These are phyloP conservation scores for Thielaviopsis ethacetica DNA, from an alignment of 2,329 filamentous ascomycete species.

Conservation along the genomic window DNA sequence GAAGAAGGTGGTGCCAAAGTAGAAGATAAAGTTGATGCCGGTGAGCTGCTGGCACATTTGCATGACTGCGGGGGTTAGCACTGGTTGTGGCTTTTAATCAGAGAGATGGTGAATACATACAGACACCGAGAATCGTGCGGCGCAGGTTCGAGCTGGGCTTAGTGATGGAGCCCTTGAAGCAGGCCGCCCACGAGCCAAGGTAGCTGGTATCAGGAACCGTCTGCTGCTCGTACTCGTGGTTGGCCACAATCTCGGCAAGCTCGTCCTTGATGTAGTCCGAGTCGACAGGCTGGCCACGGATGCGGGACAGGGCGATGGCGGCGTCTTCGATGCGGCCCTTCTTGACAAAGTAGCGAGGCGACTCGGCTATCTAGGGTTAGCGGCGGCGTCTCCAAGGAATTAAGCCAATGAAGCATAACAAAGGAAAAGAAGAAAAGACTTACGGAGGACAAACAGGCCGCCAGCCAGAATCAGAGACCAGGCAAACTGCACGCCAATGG, in stretches of 20 bases:
- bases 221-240: conserved; percentile 68
- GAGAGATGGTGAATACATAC: conserved; percentile 15
- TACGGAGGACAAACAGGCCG: conserved; percentile 55
- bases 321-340: conserved; percentile 53
- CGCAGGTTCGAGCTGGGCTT: conserved; percentile 51
- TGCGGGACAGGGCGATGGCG: conserved; percentile 41
- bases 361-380: conserved; percentile 37
- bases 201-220: conserved; percentile 49
- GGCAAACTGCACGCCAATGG: conserved; percentile 62
- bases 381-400: no score
- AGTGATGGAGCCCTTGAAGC: conserved; percentile 47
- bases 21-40: conserved; percentile 88
- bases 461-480: conserved; percentile 61
- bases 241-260: conserved; percentile 73
- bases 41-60: conserved; percentile 52
- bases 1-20: conserved; percentile 76
- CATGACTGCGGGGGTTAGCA: conserved; percentile 19
- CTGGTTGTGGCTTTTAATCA: background rate
- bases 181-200: conserved; percentile 51
- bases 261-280: conserved; percentile 65
- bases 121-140: conserved; percentile 52
- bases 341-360: conserved; percentile 74
- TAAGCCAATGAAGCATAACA: no score
- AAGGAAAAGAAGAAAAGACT: background rate
- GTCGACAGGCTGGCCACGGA: conserved; percentile 58